Conservation (phyloP, 176 grass and related monocot genomes). For the Carex cristatella region DNA sequence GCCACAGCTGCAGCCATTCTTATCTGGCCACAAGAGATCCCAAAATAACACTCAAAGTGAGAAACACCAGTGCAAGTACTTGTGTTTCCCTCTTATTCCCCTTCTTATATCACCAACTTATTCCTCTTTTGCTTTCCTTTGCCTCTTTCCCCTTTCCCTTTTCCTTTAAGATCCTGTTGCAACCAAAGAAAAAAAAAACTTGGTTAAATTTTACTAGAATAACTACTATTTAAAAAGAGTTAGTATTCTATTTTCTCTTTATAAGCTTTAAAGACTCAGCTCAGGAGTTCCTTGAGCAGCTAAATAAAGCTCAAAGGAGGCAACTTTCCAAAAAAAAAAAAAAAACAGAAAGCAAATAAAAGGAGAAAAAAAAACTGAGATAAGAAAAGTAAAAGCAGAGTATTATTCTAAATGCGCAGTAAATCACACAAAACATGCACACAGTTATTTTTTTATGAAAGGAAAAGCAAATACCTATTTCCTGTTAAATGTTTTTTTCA, state of each 20-base stretch:
- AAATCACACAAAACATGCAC: slow-evolving; percentile 5
- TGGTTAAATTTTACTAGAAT: slow-evolving; percentile 28
- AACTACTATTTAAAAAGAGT: slow-evolving; percentile 20
- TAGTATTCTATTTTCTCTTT: slow-evolving; percentile 24
- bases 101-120: slow-evolving; percentile 5
- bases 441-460: neutral
- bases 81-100: slow-evolving; percentile 10
- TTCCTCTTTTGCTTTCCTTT: slow-evolving; percentile 24
- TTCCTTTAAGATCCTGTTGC: slow-evolving; percentile 21
- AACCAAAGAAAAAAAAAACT: slow-evolving; percentile 25
- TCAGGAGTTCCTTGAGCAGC: slow-evolving; percentile 33
- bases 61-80: slow-evolving; percentile 4
- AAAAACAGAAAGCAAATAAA: slow-evolving; percentile 9
- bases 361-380: neutral
- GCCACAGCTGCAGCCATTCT: slow-evolving; percentile 75
- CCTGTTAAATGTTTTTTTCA: neutral
- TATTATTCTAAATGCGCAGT: slow-evolving; percentile 38
- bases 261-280: slow-evolving; percentile 16
- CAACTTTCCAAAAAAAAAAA: slow-evolving; percentile 36
- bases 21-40: slow-evolving; percentile 1
- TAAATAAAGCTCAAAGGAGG: slow-evolving; percentile 58
- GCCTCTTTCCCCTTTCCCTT: slow-evolving; percentile 20
- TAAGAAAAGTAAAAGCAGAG: slow-evolving; percentile 10
- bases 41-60: neutral
- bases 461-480: neutral